Percentiles rank a stretch among this genome's conserved stretches.
Conservation (phyloP, 305 asterid species). For the Fraxinus latifolia region DNA sequence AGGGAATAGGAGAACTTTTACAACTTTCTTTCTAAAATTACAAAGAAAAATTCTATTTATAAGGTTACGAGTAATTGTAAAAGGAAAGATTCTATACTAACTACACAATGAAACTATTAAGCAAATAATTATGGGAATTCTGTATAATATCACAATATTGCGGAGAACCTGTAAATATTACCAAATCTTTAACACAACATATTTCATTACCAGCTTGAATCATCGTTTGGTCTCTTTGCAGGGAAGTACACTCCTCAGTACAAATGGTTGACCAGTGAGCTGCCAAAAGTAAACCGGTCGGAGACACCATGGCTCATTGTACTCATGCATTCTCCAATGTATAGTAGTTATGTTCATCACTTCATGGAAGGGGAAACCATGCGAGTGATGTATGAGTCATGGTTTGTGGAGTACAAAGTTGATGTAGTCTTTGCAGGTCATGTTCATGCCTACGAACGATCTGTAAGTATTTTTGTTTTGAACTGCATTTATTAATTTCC, state of each 20-base stretch:
- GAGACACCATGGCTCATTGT: constrained; percentile 74
- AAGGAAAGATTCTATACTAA: not conserved
- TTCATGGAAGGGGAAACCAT: constrained; percentile 74
- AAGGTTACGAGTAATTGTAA: not conserved
- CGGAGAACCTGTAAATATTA: not conserved
- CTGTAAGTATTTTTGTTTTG: constrained; percentile 35
- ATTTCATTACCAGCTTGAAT: not conserved
- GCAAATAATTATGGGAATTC: not conserved
- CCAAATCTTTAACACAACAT: not conserved
- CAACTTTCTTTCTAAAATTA: not conserved
- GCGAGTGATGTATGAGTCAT: constrained; percentile 58
- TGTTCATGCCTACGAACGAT: constrained; percentile 66
- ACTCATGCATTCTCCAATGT: constrained; percentile 60
- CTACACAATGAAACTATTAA: not conserved
- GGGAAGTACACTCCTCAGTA: constrained; percentile 68
- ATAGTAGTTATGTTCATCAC: constrained; percentile 57
- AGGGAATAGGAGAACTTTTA: not conserved
- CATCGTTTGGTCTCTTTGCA: not conserved
- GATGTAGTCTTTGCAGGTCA: constrained; percentile 71
- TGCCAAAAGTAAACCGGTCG: constrained; percentile 52
- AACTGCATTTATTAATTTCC: not conserved
- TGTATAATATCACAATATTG: not conserved
- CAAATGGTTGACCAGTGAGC: constrained; percentile 53
- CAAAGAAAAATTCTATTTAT: not conserved
- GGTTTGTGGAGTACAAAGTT: constrained; percentile 57